Evolutionary conservation across 805 yeast species (phyloP).

Genomic region (Kuraishia floccosa): DNA sequence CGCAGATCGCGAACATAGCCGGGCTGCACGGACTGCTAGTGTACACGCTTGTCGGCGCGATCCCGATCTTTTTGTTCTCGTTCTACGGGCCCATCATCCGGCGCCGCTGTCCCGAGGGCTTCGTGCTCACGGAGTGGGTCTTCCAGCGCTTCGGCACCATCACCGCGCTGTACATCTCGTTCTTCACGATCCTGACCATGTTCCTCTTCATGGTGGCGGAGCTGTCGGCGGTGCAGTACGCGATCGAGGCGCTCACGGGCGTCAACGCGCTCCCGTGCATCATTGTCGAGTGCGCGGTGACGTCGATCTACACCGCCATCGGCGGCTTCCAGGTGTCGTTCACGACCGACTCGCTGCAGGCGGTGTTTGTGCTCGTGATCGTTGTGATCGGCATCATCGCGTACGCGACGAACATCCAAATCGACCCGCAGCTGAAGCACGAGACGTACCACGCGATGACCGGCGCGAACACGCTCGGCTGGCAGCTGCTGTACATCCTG

Average conservation of each 20-base stretch:
- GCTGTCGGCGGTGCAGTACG: conserved; percentile 67
- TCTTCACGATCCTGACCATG: conserved; percentile 76
- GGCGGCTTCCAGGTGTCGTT: conserved; percentile 90
- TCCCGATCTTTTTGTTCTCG: conserved; percentile 81
- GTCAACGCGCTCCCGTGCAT: conserved; percentile 70
- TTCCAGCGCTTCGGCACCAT: conserved; percentile 65
- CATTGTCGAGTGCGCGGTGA: conserved; percentile 77
- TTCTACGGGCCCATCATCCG: conserved; percentile 74
- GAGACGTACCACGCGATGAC: conserved; percentile 58
- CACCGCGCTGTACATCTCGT: conserved; percentile 65
- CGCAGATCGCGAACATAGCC: conserved; percentile 75
- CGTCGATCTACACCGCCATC: conserved; percentile 74
- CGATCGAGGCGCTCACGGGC: conserved; percentile 69
- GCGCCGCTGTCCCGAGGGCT: conserved; percentile 76
- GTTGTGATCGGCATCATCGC: conserved; percentile 67
- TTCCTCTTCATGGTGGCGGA: conserved; percentile 84
- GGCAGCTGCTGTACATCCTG: conserved; percentile 82
- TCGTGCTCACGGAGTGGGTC: conserved; percentile 93
- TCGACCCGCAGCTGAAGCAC: conserved; percentile 42
- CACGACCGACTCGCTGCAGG: conserved; percentile 79
- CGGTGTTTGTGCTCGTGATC: conserved; percentile 55
- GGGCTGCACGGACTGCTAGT: conserved; percentile 85
- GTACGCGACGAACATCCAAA: conserved; percentile 62
- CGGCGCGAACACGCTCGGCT: conserved; percentile 62
- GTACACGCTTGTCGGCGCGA: conserved; percentile 66